Evolutionary conservation across 208 protist genomes (phyloP), one percentile per base, ranked within the genome.

Genomic region (Vickermania spadyakhi): DNA sequence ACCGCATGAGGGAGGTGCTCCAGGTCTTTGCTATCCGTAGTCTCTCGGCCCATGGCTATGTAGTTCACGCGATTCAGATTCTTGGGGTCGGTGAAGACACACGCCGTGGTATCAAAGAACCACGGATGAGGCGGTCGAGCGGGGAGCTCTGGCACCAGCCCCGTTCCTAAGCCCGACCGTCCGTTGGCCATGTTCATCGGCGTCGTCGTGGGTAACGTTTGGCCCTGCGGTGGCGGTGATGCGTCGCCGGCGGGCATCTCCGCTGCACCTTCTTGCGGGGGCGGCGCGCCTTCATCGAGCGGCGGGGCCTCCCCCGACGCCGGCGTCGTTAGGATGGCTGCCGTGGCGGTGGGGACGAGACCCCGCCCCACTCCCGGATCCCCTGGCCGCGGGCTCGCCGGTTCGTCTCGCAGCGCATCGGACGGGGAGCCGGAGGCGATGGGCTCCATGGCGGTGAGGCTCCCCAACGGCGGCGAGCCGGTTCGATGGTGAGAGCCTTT

Each of bases 21-120:
- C 18, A 89, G 58, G 0, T 77, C 81, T 57, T 84, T 86, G 13
- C 66, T 76, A 60, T 84, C 82, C 13, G 73, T 76, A 28, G 74
- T 80, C 31, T 55, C 61, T 41, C 82, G 79, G 0, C 85, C 85
- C 1, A 75, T 77, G 42, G 79, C 72, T 0, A 89, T 76, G 66
- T 92, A 92, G 36, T 45, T 45, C 11, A 18, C 36, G 36, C 36
- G 36, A 18, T 45, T 45, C 36, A 45, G 36, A 45, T 45, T 45
- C 36, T 45, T 45, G 36, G 36, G 36, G 67, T 92, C 85, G 51
- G 70, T 82, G 57, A 92, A 87, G 30, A 92, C 70, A 64, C 79
- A 89, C 1, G 74, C 85, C 3, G 75, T 74, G 18, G 79, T 92
- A 64, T 92, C 85, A 59, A 92, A 89, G 51, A 92, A 92, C 14